Evolutionary conservation across 2,329 filamentous ascomycete species (phyloP), one percentile per base, ranked within the genome.

Genomic region (Aspergillus pseudonomiae): DNA sequence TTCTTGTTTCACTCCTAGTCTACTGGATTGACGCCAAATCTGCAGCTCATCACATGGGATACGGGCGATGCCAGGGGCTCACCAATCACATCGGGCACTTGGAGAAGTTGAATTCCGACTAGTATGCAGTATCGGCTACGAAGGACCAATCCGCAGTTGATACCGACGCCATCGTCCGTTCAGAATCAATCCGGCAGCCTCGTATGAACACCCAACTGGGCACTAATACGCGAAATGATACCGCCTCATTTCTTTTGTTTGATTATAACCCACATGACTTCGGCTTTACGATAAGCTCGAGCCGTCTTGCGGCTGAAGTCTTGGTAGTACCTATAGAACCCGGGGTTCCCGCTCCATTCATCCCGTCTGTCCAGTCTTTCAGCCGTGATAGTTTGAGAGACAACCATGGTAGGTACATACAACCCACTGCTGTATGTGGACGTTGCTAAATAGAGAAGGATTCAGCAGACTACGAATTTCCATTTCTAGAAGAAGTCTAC

Each of bases 401-500:
- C 26, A 12, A 36, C 21, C 36, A 67, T 67, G 65, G 65, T 67
- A 58, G 36, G 65, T 66, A 53, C 12, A 19, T 12, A 5, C 12
- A 26, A 14, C 12, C 12, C 9, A 9, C 5, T 1, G 4, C 19
- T 39, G n/a, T 55, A 39, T 26, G 6, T 5, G 12, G 21, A 2
- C 10, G 34, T 14, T 26, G 34, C 61, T 67, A 67, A 63, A 16
- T 45, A 12, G 16, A n/a, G 32, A 32, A 69, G 64, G 64, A 64
- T 56, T 59, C 64, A 39, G 48, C 60, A 11, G 65, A 70, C 46
- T 62, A 73, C 43, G 74, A 75, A 57, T 74, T 71, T 54, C 73
- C 74, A 9, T 75, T 75, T 53, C 63, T 75, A 12, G 68, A 74
- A 63, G 71, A 72, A 53, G 72, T 75, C 3, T 73, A 66, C 50